A percentile compares a stretch with the other conserved stretches of the same genome.
Conservation (phyloP, 139 green algal genomes). For the Micractinium conductrix region DNA sequence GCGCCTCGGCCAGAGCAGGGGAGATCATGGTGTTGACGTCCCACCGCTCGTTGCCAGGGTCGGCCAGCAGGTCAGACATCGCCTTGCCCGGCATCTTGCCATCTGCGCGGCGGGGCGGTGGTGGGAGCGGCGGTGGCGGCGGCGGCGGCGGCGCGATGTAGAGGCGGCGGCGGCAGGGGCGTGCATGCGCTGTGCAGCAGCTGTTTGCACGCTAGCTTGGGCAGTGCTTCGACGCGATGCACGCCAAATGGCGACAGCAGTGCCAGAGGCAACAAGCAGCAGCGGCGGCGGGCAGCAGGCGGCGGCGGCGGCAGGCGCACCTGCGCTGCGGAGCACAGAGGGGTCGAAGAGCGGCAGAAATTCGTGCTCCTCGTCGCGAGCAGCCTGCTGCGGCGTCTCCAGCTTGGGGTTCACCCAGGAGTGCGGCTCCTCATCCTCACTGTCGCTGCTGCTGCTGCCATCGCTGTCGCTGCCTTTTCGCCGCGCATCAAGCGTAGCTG, state of each 20-base stretch:
- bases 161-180: background rate
- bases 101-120: background rate
- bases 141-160: background rate
- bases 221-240: background rate
- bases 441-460: background rate
- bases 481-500: background rate
- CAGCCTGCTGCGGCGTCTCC: background rate
- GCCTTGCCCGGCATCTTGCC: background rate
- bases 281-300: background rate
- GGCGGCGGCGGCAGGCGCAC: background rate
- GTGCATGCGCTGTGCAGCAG: background rate
- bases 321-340: background rate
- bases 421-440: background rate
- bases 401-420: background rate
- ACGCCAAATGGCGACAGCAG: background rate
- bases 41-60: background rate
- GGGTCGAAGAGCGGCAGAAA: background rate
- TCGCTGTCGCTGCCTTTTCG: background rate
- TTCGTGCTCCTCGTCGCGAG: background rate
- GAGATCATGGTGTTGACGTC: constrained; percentile 13
- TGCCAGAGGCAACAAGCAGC: background rate
- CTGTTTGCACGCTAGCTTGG: background rate
- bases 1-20: constrained; percentile 9
- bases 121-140: background rate
- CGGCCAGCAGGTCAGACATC: background rate